Evolutionary conservation across 2,329 filamentous ascomycete genomes (phyloP), one percentile per base, ranked within the genome.

Genomic region (Diaporthe sp.): DNA sequence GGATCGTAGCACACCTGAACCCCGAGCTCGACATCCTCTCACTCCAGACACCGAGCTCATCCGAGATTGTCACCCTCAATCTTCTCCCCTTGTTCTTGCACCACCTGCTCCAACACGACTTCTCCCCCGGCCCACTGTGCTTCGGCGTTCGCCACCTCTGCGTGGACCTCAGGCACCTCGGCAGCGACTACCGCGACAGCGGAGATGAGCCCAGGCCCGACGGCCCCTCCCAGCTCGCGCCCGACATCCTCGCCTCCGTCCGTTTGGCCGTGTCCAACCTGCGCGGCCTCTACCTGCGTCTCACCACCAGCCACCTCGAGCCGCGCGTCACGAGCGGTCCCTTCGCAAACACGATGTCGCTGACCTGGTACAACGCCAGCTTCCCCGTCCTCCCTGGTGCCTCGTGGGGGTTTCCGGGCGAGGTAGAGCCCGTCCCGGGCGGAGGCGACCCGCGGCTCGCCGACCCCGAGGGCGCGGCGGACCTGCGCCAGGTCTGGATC

Each of bases 71-170:
- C 57, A n/a, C 44, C 19, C 49, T 22, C n/a, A 68, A 74, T 28
- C 31, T 68, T 7, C 61, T 74, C 8, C 61, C 61, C 28, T n/a
- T 74, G 4, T 74, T 74, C 61, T 31, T 74, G 25, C 72, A 74
- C 22, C 55, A 53, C 39, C 19, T 74, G 46, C 34, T 60, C 19
- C 72, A 51, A 22, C 28, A 37, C 49, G 72, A 74, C 51, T 58
- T n/a, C 42, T 74, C 72, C 15, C 72, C 61, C 8, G 19, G 39
- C 3, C 34, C 42, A 13, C n/a, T 37, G 9, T 39, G 72, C 61
- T 73, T 68, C 61, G 60, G 72, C 51, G 28, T n/a, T 15, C 72
- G 72, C 12, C 62, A 73, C 17, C 49, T 73, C 12, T 73, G 72
- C 49, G 39, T 73, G 17, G 61, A 73, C 60, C 60, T 73, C 60